A percentile compares a stretch with the other conserved stretches of the same genome.
Conservation (phyloP, 495 filamentous ascomycete species). For the Chaetomidium leptoderma region DNA sequence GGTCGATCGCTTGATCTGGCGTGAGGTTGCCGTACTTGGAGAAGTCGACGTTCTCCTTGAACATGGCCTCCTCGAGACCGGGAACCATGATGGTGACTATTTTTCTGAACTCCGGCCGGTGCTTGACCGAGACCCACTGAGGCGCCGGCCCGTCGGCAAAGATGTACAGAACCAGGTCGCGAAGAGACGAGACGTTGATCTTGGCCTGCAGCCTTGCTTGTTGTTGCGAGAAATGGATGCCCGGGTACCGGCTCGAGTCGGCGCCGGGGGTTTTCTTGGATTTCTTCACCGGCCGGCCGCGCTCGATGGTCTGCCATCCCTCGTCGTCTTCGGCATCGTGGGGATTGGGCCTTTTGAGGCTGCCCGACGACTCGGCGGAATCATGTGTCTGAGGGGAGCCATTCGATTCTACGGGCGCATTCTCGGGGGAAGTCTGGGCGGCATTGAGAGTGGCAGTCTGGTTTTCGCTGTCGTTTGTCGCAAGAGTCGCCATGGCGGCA, state of each 20-base stretch:
- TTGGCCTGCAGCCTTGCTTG: slow-evolving; percentile 63
- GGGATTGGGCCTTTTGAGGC: slow-evolving; percentile 40
- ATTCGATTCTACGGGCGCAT: background rate
- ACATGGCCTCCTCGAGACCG: slow-evolving; percentile 85
- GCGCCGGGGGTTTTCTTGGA: slow-evolving; percentile 54
- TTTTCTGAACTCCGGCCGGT: slow-evolving; percentile 72
- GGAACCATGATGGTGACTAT: slow-evolving; percentile 93
- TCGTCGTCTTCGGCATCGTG: slow-evolving; percentile 40
- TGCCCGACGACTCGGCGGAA: slow-evolving; percentile 22
- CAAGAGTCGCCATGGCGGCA: slow-evolving; percentile 13
- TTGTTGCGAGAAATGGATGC: slow-evolving; percentile 62
- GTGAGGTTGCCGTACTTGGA: slow-evolving; percentile 36
- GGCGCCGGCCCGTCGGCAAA: slow-evolving; percentile 79
- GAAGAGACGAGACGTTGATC: slow-evolving; percentile 74
- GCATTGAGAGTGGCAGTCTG: background rate
- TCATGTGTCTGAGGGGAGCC: slow-evolving; percentile 14
- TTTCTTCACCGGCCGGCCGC: slow-evolving; percentile 47
- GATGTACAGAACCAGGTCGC: slow-evolving; percentile 79
- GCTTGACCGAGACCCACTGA: slow-evolving; percentile 78
- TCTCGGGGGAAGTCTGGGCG: background rate
- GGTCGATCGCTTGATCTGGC: slow-evolving; percentile 31
- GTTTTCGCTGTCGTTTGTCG: background rate
- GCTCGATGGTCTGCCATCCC: slow-evolving; percentile 51
- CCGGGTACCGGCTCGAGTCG: slow-evolving; percentile 63
- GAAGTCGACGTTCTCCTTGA: slow-evolving; percentile 62